A percentile compares a stretch with the other conserved stretches of the same genome.
Evolutionary conservation across 2,329 filamentous ascomycete species (phyloP).

Genomic region (Ramularia endophylla): DNA sequence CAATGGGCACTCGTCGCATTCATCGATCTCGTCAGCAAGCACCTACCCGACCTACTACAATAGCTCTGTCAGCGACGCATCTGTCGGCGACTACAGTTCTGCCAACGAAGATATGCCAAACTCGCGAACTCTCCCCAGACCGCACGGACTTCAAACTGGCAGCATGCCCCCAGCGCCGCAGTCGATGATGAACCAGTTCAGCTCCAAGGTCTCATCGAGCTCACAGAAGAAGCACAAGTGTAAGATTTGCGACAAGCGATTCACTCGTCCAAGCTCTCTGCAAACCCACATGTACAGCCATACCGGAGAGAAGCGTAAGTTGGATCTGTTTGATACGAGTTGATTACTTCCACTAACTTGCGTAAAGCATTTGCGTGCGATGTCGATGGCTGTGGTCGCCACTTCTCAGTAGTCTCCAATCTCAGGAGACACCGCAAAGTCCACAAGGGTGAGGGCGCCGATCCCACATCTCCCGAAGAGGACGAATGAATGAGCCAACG

Average conservation of each 20-base stretch:
- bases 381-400: constrained; percentile 87
- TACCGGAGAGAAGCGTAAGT: constrained; percentile 95
- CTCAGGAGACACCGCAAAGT: constrained; percentile 92
- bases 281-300: constrained; percentile 99
- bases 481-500: constrained; percentile 21
- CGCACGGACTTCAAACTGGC: constrained; percentile 57
- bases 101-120: constrained; percentile 77
- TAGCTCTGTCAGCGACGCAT: constrained; percentile 71
- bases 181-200: constrained; percentile 99
- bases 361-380: constrained; percentile 84
- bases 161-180: constrained; percentile 76
- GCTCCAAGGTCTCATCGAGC: constrained; percentile 89
- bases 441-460: constrained; percentile 66
- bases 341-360: constrained; percentile 3
- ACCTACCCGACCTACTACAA: constrained; percentile 80
- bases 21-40: constrained; percentile 78
- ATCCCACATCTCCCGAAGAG: constrained; percentile 46
- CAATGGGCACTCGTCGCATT: constrained; percentile 74
- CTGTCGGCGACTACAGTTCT: constrained; percentile 89
- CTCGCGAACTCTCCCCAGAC: constrained; percentile 77
- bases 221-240: constrained; percentile 99
- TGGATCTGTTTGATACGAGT: constrained; percentile 7
- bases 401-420: constrained; percentile 97
- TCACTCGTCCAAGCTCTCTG: constrained; percentile 86
- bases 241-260: constrained; percentile 97